Conservation (phyloP, 805 yeast species). For the Torulaspora delbrueckii region DNA sequence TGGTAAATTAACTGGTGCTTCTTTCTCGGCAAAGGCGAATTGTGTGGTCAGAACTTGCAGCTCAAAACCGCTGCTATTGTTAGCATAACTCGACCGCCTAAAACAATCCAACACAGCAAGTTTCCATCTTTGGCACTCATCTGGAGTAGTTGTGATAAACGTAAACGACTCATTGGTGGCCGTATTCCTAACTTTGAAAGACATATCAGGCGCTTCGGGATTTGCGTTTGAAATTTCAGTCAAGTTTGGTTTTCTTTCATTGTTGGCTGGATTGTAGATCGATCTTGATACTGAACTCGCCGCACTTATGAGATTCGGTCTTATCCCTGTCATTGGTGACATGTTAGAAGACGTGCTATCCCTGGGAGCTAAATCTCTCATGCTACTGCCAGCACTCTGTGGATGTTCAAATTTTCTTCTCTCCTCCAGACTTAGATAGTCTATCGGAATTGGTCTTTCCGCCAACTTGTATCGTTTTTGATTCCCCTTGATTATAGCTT, state of each 20-base stretch:
- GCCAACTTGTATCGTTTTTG: conserved; percentile 38
- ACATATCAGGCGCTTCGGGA: conserved; percentile 15
- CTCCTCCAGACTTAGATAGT: conserved; percentile 51
- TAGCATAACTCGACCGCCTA: conserved; percentile 37
- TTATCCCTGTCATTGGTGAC: conserved; percentile 20
- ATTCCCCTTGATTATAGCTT: conserved; percentile 43
- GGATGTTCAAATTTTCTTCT: conserved; percentile 23
- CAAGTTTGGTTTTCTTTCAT: conserved; percentile 1
- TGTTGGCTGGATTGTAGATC: conserved; percentile 7
- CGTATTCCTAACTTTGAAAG: conserved; percentile 53
- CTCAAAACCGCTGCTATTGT: conserved; percentile 49
- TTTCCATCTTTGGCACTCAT: conserved; percentile 58
- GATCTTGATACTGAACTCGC: conserved; percentile 23
- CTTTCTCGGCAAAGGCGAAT: conserved; percentile 60
- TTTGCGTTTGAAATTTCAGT: conserved; percentile 19
- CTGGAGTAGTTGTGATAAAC: conserved; percentile 42
- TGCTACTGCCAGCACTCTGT: conserved; percentile 7
- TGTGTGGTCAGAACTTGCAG: conserved; percentile 51
- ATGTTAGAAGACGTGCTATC: conserved; percentile 6
- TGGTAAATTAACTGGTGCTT: conserved; percentile 48
- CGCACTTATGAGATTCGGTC: conserved; percentile 24
- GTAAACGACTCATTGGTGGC: conserved; percentile 53
- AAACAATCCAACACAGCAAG: conserved; percentile 46
- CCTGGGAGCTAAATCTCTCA: conserved; percentile 8
- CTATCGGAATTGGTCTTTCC: conserved; percentile 60